Conservation (phyloP, 1,139 yeast species). For the Nadsonia starkeyi-henricii region DNA sequence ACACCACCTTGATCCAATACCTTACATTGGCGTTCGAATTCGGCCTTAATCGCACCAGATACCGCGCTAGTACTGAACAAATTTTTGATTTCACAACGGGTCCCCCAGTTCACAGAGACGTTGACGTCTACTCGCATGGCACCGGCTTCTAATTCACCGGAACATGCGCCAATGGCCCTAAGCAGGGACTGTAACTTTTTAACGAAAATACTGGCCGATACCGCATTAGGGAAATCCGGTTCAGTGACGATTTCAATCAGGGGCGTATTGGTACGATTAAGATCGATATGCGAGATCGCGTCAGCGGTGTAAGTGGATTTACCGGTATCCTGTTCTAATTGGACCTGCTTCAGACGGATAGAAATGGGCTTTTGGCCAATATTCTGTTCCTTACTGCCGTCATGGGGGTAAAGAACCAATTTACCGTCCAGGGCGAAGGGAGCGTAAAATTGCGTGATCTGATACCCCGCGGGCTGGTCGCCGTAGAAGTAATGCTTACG, state of each 20-base stretch:
- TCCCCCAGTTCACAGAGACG: conserved; percentile 52
- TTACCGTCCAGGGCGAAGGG: conserved; percentile 67
- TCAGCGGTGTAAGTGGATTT: conserved; percentile 47
- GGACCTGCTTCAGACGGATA: conserved; percentile 53
- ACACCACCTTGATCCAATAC: conserved; percentile 24
- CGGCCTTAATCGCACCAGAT: conserved; percentile 59
- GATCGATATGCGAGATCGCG: conserved; percentile 37
- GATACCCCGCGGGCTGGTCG: conserved; percentile 94
- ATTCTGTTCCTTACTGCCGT: conserved; percentile 32
- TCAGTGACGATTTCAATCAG: conserved; percentile 81
- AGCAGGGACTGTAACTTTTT: conserved; percentile 67
- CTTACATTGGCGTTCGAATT: conserved; percentile 53
- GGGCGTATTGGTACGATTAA: conserved; percentile 76
- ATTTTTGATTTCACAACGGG: conserved; percentile 80
- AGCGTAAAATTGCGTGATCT: conserved; percentile 75
- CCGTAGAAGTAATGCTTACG: conserved; percentile 93
- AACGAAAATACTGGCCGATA: conserved; percentile 64
- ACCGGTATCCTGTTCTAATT: conserved; percentile 91
- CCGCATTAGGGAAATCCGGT: conserved; percentile 64
- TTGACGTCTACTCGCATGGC: conserved; percentile 94
- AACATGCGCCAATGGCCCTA: conserved; percentile 54
- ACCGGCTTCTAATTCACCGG: conserved; percentile 89
- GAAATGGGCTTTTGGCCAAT: conserved; percentile 17
- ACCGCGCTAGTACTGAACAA: conserved; percentile 76
- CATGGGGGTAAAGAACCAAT: conserved; percentile 37